Conservation (phyloP, 2,329 filamentous ascomycete species). For the Cladophialophora immunda region DNA sequence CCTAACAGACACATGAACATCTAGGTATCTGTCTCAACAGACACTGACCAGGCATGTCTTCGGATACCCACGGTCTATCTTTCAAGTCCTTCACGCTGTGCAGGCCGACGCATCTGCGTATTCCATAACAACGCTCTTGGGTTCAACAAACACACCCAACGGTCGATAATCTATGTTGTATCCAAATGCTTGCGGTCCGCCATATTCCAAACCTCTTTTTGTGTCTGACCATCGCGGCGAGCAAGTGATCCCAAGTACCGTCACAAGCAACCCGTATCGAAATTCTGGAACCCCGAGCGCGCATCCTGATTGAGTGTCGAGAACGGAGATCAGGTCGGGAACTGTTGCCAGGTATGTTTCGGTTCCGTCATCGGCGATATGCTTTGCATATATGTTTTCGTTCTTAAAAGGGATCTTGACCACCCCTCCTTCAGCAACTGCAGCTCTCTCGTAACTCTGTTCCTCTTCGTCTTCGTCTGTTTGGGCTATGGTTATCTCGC, state of each 20-base stretch:
- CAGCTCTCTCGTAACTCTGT: conserved; percentile 36
- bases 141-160: conserved; percentile 61
- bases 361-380: conserved; percentile 46
- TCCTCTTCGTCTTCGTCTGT: conserved; percentile 50
- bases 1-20: neutral
- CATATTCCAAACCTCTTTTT: conserved; percentile 57
- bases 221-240: conserved; percentile 64
- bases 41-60: neutral
- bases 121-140: conserved; percentile 63
- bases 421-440: conserved; percentile 53
- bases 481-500: conserved; percentile 65
- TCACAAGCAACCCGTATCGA: conserved; percentile 62
- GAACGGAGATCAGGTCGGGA: conserved; percentile 64
- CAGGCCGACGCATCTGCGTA: conserved; percentile 43
- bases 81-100: neutral
- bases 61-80: neutral
- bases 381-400: conserved; percentile 71
- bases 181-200: conserved; percentile 60
- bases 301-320: conserved; percentile 66
- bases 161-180: conserved; percentile 60
- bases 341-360: conserved; percentile 58
- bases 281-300: conserved; percentile 66
- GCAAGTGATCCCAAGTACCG: conserved; percentile 63
- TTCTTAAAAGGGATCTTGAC: conserved; percentile 77
- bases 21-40: neutral